Base-by-base conservation (phyloP, 306 rosid species). In the Fragaria iinumae region DNA sequence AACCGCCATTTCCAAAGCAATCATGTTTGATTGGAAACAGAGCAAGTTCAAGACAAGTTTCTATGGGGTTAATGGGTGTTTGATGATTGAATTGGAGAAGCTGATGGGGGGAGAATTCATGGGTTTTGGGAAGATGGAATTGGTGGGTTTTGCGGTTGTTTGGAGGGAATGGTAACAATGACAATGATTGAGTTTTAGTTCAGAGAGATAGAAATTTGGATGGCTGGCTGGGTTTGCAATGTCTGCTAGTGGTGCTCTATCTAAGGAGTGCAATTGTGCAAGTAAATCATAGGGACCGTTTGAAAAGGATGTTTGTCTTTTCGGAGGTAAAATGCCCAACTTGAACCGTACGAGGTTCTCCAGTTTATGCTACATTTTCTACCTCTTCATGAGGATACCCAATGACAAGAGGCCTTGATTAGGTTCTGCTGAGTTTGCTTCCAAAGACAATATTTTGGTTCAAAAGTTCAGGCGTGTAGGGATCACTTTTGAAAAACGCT, bases 1-100 rank as follows among this genome's bases (percentile, higher is more conserved):
- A 20, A 12, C 84, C 34, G 34, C 36, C 84, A 80, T 80, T 60
- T 65, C 70, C 76, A 38, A 49, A 53, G 39, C 36, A 0, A 9
- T 14, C 29, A 74, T 25, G 17, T 13, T 57, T 43, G 17, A 41
- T 64, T 67, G 75, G 45, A 5, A 63, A 50, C 52, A 60, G 62
- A 55, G 36, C 74, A n/a, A 57, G 36, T 77, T 18, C 16, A 65
- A 18, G n/a, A 32, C 6, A 6, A 32, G 45, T 4, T 41, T 7
- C 2, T 41, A 41, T 41, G 10, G 10, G 10, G 6, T 41, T 41
- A 8, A 6, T 6, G 44, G 44, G 2, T 38, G 41, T 38, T 38
- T 38, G 45, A 47, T 34, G 57, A 12, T 48, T 60, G 63, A 8
- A 75, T n/a, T 67, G 77, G 76, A n/a, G 23, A 68, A 25, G 56